phyloP scores from a whole-genome alignment of 495 filamentous ascomycete genomes.

The Penicillium antarcticum region DNA sequence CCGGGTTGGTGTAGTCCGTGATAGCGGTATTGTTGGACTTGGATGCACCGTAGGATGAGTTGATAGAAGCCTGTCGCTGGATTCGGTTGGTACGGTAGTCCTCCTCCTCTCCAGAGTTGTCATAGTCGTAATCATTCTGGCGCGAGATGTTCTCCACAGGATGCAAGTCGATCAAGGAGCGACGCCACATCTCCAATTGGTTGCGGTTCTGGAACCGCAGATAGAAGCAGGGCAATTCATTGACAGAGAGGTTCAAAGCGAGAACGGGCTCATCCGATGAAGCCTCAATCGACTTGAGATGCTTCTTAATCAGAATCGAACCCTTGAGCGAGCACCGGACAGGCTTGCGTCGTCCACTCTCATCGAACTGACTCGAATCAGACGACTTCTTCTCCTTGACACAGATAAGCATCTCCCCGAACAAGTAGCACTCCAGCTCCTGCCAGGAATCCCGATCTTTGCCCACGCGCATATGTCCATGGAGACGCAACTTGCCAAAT shows the following conservation, averaged over 20 bases:
- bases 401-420: constrained; percentile 99
- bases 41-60: constrained; percentile 74
- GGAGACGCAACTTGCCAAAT: constrained; percentile 90
- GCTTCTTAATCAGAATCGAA: constrained; percentile 97
- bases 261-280: constrained; percentile 74
- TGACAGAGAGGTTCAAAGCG: constrained; percentile 86
- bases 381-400: constrained; percentile 90
- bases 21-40: constrained; percentile 46
- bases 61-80: constrained; percentile 81
- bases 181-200: constrained; percentile 89
- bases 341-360: constrained; percentile 56
- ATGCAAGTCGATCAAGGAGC: constrained; percentile 82
- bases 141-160: constrained; percentile 55
- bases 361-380: constrained; percentile 55
- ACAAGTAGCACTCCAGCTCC: constrained; percentile 95
- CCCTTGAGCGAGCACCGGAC: constrained; percentile 89
- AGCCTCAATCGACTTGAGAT: constrained; percentile 86
- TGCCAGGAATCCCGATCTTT: constrained; percentile 98
- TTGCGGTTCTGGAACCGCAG: constrained; percentile 82
- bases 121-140: constrained; percentile 71
- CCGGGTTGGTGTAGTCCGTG: constrained; percentile 65
- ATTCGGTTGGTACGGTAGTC: constrained; percentile 72
- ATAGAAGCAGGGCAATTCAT: constrained; percentile 95
- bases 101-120: constrained; percentile 87
- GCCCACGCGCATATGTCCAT: constrained; percentile 88